Percentiles rank a stretch among this genome's conserved stretches.
Conservation (phyloP, 306 rosid species). For the Acmispon strigosus region DNA sequence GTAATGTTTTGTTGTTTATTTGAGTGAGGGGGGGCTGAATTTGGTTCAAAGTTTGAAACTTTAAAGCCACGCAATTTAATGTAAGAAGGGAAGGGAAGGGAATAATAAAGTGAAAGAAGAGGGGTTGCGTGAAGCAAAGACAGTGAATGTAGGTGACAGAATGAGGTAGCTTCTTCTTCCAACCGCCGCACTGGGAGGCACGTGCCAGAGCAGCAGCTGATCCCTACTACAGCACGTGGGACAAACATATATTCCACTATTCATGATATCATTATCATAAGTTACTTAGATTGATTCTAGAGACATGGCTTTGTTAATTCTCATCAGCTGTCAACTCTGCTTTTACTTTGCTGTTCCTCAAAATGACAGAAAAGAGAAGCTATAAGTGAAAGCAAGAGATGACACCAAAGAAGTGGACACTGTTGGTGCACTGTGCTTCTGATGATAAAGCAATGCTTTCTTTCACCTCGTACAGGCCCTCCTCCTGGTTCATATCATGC, state of each 20-base stretch:
- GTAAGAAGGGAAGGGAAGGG: not conserved
- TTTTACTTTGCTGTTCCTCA: conserved; percentile 18
- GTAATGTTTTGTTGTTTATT: not conserved
- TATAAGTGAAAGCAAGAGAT: not conserved
- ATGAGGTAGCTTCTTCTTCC: conserved; percentile 25
- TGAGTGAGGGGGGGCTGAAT: not conserved
- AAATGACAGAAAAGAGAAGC: not conserved
- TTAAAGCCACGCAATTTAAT: conserved; percentile 59
- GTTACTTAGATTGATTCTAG: too few species aligned
- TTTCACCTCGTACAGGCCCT: conserved; percentile 14
- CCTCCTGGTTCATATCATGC: not conserved
- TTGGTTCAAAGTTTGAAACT: conserved; percentile 41
- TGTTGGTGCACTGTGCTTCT: conserved; percentile 23
- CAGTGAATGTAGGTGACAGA: conserved; percentile 32
- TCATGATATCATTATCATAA: not conserved
- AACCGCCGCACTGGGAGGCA: conserved; percentile 48
- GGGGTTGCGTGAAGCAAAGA: conserved; percentile 93
- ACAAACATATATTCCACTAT: conserved; percentile 35
- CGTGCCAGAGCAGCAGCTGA: conserved; percentile 28
- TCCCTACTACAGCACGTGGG: conserved; percentile 29
- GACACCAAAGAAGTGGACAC: conserved; percentile 1
- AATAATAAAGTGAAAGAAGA: not conserved
- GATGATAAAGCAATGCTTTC: not conserved
- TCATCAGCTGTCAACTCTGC: conserved; percentile 32
- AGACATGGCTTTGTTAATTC: not conserved